Evolutionary conservation across 2,329 filamentous ascomycete genomes (phyloP), one percentile per base, ranked within the genome.

Genomic region (Cercospora berteroae): DNA sequence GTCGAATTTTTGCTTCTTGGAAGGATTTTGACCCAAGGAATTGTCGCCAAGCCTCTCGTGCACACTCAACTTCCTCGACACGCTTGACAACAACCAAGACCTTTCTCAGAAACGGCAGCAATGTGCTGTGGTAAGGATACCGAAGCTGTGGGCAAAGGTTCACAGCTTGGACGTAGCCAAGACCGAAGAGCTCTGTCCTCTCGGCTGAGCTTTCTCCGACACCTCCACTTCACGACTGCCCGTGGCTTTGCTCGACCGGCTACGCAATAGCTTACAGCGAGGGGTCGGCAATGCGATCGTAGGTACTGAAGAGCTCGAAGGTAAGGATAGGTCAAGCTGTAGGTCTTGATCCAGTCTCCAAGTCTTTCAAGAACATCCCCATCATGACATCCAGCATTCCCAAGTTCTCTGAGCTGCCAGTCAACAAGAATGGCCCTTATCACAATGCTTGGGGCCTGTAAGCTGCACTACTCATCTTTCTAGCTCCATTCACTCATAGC

Each of bases 381-480:
- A 55, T 13, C 44, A 72, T 72, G 70, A 16, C 69, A 42, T 31
- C 63, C 25, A 36, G 64, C 10, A 80, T 85, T 48, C 84, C 84
- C 16, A 74, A 77, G 29, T 86, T 84, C 74, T 80, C 82, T 13
- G 79, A 79, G 29, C 80, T 86, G 0, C 84, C 84, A 0, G 72
- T 86, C 25, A 77, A 82, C 61, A 78, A 81, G 69, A 78, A 74
- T 16, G 82, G 84, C 60, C 84, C 84, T n/a, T 79, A 78, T 33
- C 75, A 78, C 61, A 80, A 80, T 58, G 79, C 79, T 7, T 69
- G 61, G 63, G 66, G 66, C 23, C 65, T 77, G 75, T 77, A 71
- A 72, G 74, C 23, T 16, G 25, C 18, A 29, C 42, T 1, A 29
- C 27, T 42, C 59, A 27, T 16, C 23, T 23, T 1, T 16, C 23